A percentile compares a stretch with the other conserved stretches of the same genome.
These are phyloP conservation scores for Fusarium sp. DNA, from an alignment of 2,329 filamentous ascomycete species.

Conservation along the genomic window DNA sequence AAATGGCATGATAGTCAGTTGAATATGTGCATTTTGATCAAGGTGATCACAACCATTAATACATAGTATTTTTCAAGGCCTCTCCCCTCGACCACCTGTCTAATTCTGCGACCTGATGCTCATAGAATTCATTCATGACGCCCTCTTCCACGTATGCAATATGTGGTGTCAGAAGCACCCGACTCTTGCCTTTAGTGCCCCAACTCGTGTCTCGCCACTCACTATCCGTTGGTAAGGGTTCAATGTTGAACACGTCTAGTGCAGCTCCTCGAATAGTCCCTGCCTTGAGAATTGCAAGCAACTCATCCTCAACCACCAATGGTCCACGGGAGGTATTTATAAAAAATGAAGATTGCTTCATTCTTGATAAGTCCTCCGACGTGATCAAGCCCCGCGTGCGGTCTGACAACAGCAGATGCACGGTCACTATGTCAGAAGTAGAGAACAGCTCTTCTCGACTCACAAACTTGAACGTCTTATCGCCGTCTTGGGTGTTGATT, in stretches of 20 bases:
- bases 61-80: background rate
- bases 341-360: background rate
- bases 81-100: background rate
- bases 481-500: background rate
- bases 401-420: background rate
- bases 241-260: background rate
- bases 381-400: background rate
- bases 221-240: background rate
- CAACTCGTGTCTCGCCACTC: background rate
- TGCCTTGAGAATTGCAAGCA: background rate
- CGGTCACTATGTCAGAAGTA: background rate
- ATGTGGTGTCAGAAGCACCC: background rate
- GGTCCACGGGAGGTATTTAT: slow-evolving; percentile 2
- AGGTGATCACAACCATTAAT: background rate
- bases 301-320: background rate
- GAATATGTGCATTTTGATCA: too few species aligned
- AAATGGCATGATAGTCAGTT: too few species aligned
- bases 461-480: slow-evolving; percentile 1
- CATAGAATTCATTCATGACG: slow-evolving; percentile 5
- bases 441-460: slow-evolving; percentile 2
- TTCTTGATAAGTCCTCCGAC: background rate
- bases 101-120: background rate
- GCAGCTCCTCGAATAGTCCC: slow-evolving; percentile 1
- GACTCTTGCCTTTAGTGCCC: background rate
- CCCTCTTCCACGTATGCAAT: background rate